phyloP scores from a whole-genome alignment of 31 red algal genomes.

The Pterothamnion heteromorphum region DNA sequence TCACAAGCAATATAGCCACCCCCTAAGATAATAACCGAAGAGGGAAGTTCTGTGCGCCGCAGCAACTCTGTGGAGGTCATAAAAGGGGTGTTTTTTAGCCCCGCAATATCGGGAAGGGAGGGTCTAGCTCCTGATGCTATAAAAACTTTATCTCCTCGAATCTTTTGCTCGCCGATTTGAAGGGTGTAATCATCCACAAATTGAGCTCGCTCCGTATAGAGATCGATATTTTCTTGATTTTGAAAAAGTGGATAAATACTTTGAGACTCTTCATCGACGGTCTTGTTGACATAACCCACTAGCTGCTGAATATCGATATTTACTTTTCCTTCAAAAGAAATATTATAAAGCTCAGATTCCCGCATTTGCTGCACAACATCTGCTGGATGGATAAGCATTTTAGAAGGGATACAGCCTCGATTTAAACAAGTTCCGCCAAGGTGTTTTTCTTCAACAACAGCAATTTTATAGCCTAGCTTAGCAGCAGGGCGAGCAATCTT shows the following conservation, averaged over 20 bases:
- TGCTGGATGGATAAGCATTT: constrained; percentile 64
- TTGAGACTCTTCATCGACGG: not conserved
- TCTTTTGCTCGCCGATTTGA: not conserved
- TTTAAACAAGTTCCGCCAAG: constrained; percentile 77
- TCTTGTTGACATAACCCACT: not conserved
- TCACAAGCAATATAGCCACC: not conserved
- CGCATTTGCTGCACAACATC: not conserved
- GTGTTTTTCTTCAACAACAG: not conserved
- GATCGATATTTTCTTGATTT: not conserved
- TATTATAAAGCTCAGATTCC: not conserved
- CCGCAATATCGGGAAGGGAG: not conserved
- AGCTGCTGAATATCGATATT: not conserved
- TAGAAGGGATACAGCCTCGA: constrained; percentile 73
- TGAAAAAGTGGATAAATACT: not conserved
- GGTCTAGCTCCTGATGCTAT: not conserved
- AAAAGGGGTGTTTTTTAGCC: not conserved
- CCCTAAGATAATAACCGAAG: not conserved
- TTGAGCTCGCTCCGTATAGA: not conserved
- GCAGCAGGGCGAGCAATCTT: not conserved
- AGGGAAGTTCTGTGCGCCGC: not conserved
- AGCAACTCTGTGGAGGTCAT: not conserved
- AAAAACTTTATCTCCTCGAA: not conserved
- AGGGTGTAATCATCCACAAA: not conserved
- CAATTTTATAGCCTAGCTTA: not conserved
- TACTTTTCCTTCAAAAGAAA: not conserved